Conservation (phyloP, 805 yeast genomes). For the Wickerhamomyces subpelliculosus region DNA sequence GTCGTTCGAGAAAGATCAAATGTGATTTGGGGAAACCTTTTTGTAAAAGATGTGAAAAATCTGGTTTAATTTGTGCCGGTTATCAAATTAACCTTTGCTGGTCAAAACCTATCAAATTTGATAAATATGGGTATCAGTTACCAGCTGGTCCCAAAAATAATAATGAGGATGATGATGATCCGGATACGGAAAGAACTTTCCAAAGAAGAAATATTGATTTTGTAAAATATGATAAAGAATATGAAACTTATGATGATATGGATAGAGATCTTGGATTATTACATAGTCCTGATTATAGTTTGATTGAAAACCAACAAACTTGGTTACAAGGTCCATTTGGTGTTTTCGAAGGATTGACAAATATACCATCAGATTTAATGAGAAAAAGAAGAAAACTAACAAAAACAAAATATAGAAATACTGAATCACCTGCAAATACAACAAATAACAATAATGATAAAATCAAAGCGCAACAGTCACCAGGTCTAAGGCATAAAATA, state of each 20-base stretch:
- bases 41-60: conserved; percentile 64
- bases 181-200: conserved; percentile 42
- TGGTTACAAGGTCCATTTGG: conserved; percentile 75
- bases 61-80: conserved; percentile 70
- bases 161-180: conserved; percentile 12
- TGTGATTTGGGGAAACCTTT: conserved; percentile 70
- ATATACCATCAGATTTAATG: conserved; percentile 15
- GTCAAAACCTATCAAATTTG: conserved; percentile 49
- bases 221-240: conserved; percentile 63
- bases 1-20: conserved; percentile 71
- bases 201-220: conserved; percentile 69
- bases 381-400: conserved; percentile 19
- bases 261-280: conserved; percentile 58
- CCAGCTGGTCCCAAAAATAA: conserved; percentile 10
- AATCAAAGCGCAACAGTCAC: not conserved
- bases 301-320: conserved; percentile 37
- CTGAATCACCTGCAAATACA: conserved; percentile 4
- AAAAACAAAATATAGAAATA: conserved; percentile 14
- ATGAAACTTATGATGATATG: conserved; percentile 75
- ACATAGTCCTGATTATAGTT: conserved; percentile 39
- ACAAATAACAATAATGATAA: conserved; percentile 2
- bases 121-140: conserved; percentile 36
- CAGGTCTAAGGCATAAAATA: not conserved
- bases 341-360: conserved; percentile 49
- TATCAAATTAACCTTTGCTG: conserved; percentile 77